phyloP scores from a whole-genome alignment of 305 asterid species.

The Solanum hybrid region DNA sequence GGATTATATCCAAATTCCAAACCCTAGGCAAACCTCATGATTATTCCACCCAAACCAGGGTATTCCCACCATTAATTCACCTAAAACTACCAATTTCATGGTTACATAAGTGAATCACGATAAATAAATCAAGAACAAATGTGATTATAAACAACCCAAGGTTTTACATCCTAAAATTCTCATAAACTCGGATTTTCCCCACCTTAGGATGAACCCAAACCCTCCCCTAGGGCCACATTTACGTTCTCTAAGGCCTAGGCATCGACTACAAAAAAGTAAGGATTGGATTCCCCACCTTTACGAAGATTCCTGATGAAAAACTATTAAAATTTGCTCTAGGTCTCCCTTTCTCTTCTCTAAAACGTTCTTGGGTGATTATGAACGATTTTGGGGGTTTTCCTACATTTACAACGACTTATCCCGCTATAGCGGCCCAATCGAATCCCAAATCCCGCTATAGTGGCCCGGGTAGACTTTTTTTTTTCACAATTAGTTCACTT shows the following conservation, averaged over 20 bases:
- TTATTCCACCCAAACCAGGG: background rate
- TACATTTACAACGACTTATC: background rate
- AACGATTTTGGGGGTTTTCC: background rate
- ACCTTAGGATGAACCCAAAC: background rate
- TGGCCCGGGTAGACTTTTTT: rapidly evolving
- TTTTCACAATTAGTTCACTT: background rate
- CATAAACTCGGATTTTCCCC: background rate
- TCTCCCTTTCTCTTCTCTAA: background rate
- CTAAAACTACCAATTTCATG: background rate
- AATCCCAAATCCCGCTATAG: background rate
- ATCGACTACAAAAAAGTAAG: background rate
- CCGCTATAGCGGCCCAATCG: background rate
- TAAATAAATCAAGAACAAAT: background rate
- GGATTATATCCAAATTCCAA: background rate
- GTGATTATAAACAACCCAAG: background rate
- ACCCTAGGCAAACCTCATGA: background rate
- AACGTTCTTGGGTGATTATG: background rate
- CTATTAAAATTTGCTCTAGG: background rate
- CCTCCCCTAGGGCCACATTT: background rate
- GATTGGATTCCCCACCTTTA: background rate
- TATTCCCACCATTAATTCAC: background rate
- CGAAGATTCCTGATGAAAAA: background rate
- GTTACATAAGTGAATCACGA: background rate
- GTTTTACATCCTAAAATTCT: background rate
- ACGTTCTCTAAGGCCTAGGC: background rate